Evolutionary conservation across 306 rosid species (phyloP), one percentile per base, ranked within the genome.

Genomic region (Prunus campanulata): DNA sequence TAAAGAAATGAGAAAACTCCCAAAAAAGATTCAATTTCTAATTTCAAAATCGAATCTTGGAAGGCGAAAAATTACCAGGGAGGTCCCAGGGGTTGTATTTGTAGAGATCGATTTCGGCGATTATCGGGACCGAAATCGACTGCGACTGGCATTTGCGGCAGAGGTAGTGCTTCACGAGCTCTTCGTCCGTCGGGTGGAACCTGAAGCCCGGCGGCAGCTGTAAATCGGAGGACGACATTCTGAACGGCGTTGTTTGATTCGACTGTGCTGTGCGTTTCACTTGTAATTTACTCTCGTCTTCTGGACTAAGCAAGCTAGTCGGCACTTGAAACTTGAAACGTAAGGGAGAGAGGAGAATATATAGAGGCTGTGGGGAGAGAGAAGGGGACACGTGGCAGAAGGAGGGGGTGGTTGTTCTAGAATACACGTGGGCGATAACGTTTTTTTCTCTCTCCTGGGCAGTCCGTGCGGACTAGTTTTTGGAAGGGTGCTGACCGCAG

Each of bases 151-250:
- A 96, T 88, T 90, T 92, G 14, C 96, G 96, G 77, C 89, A 86
- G 81, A 96, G 91, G 29, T 92, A 96, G 86, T 96, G 97, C 87
- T 77, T 76, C 63, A 96, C 97, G 15, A 96, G 97, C 83, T 96
- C 99, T 63, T 96, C 98, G 50, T 96, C 98, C 69, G 99, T 96
- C 1, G 98, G 98, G 61, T 96, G 99, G 80, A 96, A 96, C 80
- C 99, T 75, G 89, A 96, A 92, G 1, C 99, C 98, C 0, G 97
- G 96, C 8, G 99, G 98, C 15, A 96, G 66, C 72, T 88, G 91
- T 74, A 96, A 88, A 50, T 89, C 96, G 6, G 22, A 11, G 20
- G 67, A 29, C 22, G 46, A 62, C 97, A 90, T 85, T 60, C 60
- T 65, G 24, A 3, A 3, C 7, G 3, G 30, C 9, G 19, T 12